phyloP scores from a whole-genome alignment of 208 protist genomes.

The Crithidia fasciculata region DNA sequence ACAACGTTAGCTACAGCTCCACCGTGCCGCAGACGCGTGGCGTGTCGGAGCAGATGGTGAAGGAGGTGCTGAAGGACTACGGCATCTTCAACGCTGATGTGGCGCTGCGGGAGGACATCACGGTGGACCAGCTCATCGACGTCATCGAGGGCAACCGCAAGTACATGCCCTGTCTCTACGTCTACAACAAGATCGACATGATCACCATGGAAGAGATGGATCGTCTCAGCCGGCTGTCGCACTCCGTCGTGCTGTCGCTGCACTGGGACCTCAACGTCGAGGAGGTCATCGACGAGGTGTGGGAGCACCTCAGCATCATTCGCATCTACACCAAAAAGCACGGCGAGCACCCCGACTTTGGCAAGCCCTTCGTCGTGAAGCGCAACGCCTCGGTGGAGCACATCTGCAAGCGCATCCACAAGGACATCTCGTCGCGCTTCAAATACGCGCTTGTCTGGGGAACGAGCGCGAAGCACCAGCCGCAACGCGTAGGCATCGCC shows the following conservation, averaged over 20 bases:
- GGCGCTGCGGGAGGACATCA: slow-evolving; percentile 95
- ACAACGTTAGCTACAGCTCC: slow-evolving; percentile 88
- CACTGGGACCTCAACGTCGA: slow-evolving; percentile 95
- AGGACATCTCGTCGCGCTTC: slow-evolving; percentile 92
- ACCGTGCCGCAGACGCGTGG: slow-evolving; percentile 83
- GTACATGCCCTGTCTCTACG: slow-evolving; percentile 94
- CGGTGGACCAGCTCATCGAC: slow-evolving; percentile 98
- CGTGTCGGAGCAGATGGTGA: slow-evolving; percentile 90
- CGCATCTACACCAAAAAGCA: slow-evolving; percentile 98
- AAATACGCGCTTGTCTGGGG: slow-evolving; percentile 97
- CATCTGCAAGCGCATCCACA: slow-evolving; percentile 95
- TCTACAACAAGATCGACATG: slow-evolving; percentile 98
- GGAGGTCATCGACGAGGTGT: slow-evolving; percentile 95
- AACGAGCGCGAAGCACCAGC: slow-evolving; percentile 95
- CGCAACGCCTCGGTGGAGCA: slow-evolving; percentile 88
- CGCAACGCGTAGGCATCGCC: slow-evolving; percentile 95
- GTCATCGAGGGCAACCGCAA: slow-evolving; percentile 97
- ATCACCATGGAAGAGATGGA: slow-evolving; percentile 98
- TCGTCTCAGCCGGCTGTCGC: slow-evolving; percentile 86
- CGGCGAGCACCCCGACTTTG: slow-evolving; percentile 95
- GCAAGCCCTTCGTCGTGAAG: slow-evolving; percentile 94
- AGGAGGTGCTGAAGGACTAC: slow-evolving; percentile 95
- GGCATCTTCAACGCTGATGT: slow-evolving; percentile 97
- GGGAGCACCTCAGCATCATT: slow-evolving; percentile 96
- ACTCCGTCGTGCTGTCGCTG: slow-evolving; percentile 90